phyloP scores from a whole-genome alignment of 1,139 yeast genomes.

The Hanseniaspora sp. region DNA sequence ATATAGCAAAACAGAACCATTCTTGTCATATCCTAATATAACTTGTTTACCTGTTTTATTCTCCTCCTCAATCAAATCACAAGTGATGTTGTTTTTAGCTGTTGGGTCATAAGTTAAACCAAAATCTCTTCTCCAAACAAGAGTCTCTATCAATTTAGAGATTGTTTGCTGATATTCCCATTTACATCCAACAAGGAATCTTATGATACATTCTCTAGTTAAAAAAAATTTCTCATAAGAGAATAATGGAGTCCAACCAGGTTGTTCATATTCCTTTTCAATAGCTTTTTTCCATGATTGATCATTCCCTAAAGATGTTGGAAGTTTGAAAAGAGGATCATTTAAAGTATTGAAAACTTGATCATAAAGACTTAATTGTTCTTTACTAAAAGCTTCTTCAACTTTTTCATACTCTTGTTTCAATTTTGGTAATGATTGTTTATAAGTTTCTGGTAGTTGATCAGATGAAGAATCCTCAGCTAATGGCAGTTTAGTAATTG shows the following conservation, averaged over 20 bases:
- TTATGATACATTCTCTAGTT: conserved; percentile 72
- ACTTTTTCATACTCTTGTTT: conserved; percentile 2
- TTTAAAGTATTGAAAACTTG: conserved; percentile 49
- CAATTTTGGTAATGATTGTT: conserved; percentile 1
- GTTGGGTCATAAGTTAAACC: conserved; percentile 54
- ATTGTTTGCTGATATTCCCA: conserved; percentile 69
- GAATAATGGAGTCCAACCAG: conserved; percentile 32
- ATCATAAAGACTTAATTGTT: conserved; percentile 47
- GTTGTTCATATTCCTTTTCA: conserved; percentile 16
- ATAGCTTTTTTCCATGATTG: conserved; percentile 32
- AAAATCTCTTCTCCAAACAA: conserved; percentile 84
- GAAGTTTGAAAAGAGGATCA: conserved; percentile 31
- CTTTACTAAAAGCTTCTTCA: conserved; percentile 35
- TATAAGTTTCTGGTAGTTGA: conserved; percentile 11
- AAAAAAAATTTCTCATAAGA: conserved; percentile 75
- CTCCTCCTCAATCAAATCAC: conserved; percentile 56
- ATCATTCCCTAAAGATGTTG: conserved; percentile 17
- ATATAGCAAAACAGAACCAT: conserved; percentile 75
- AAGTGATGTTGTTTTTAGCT: conserved; percentile 38
- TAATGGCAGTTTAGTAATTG: background rate
- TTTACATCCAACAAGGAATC: conserved; percentile 82
- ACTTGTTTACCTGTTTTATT: conserved; percentile 82
- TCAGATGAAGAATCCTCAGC: conserved; percentile 1
- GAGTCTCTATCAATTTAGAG: conserved; percentile 57
- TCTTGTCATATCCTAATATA: conserved; percentile 75